Evolutionary conservation across 768 basidiomycete genomes (phyloP), one percentile per base, ranked within the genome.

Genomic region (Boletus pseudopeckii): DNA sequence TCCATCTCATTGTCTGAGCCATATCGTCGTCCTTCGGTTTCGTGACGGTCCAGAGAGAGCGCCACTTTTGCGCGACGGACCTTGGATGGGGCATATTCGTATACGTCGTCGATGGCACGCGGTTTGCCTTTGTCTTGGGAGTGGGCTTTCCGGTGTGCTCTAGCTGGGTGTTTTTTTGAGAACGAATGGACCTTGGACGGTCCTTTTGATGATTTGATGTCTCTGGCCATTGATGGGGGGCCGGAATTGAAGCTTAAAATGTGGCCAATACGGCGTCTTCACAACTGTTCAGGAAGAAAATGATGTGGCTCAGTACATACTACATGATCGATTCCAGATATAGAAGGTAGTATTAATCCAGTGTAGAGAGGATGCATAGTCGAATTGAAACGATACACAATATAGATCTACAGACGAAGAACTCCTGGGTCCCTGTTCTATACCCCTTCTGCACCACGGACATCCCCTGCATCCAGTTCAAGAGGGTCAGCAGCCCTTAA

Each of bases 1-100:
- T 73, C 73, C 11, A 75, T 75, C 50, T 76, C 77, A 37, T 75
- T 70, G 36, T 75, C 75, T 7, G 71, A 71, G 32, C 71, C 75
- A 59, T 53, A 4, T 18, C 55, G 52, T 39, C 64, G 57, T 4
- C 62, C 59, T 10, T 53, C 62, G 2, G 72, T 67, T 65, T 89
- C 85, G 37, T 85, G 82, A 39, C 72, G 75, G 60, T 81, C 84
- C 34, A 89, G 69, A 32, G 81, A 74, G 33, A 85, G 73, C 42
- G 64, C 69, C 34, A 88, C 66, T 49, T 80, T 80, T 1, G 78
- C 74, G 32, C 87, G 75, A 52, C 80, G 74, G 18, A 72, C 71
- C 50, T 74, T 75, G 49, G 74, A 69, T 33, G 76, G 75, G 50
- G 79, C 71, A 54, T 83, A 83, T 61, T 89, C 87, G 65, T 88